Base-by-base conservation (phyloP, 208 protist species). In the Borovskyia barvae region DNA sequence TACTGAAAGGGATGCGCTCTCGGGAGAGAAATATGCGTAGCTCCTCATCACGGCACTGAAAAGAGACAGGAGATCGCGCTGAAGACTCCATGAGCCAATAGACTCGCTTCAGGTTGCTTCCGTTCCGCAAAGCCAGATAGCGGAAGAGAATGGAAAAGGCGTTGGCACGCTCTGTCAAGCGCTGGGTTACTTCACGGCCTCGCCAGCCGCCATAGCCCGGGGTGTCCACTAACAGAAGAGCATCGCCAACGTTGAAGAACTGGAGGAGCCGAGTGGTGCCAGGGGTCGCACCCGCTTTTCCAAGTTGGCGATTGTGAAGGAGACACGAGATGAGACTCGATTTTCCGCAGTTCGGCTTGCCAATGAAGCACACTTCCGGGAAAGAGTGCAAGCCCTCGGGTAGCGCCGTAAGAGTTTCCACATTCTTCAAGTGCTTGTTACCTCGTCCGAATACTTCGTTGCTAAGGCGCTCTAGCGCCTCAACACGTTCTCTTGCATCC, bases 241-340 rank as follows among this genome's bases (percentile, higher is more conserved):
- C 85, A 49, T 93, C 90, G 19, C 87, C 90, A 4, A 94, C 90
- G 51, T 93, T 96, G 63, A 93, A 96, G 67, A 96, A 96, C 49
- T 93, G 75, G 9, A 96, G 71, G 20, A 87, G 53, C 15, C 82
- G 77, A 12, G 87, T 94, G 19, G 82, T 89, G 47, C 90, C 90
- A 8, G 68, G 64, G 8, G 52, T 72, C 2, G 46, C 39, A 15
- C 80, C 72, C 25, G 72, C 54, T 48, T 74, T 81, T 5, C 73
- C 90, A 8, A 96, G 58, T 12, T 68, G 69, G n/a, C 35, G 62
- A 51, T 96, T 96, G 65, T 86, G 87, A 22, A 92, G 57, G 12
- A 96, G 66, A 32, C 72, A 85, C 0, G 87, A 88, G 45, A 96
- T 82, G 8, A 96, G 72, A 12, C 82, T 82, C 7, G 90, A 96